Evolutionary conservation across 257 asterid species (phyloP).

Genomic region (Solanum verrucosum): DNA sequence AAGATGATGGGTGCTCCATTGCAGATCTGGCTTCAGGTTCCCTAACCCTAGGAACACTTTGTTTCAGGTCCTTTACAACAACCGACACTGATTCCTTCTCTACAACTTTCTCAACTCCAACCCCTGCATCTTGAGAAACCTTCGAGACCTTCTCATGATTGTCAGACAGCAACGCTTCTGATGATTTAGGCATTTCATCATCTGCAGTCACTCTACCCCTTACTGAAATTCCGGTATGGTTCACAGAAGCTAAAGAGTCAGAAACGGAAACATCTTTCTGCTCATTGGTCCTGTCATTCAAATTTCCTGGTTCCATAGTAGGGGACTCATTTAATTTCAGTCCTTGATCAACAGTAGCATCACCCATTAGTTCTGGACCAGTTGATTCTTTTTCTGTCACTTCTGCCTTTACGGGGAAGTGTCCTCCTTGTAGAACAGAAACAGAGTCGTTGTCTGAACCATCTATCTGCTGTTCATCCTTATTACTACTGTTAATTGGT

Average conservation of each 20-base stretch:
- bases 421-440: neutral
- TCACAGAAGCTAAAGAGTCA: neutral
- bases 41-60: slow-evolving; percentile 7
- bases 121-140: slow-evolving; percentile 17
- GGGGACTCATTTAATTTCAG: neutral
- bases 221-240: neutral
- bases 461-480: neutral
- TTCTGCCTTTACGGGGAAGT: neutral
- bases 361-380: neutral
- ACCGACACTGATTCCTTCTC: slow-evolving; percentile 22
- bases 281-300: neutral
- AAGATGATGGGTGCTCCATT: slow-evolving; percentile 24
- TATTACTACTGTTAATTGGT: neutral
- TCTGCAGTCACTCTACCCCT: slow-evolving; percentile 18
- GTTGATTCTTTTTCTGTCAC: neutral
- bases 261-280: neutral
- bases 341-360: neutral
- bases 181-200: neutral
- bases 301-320: neutral
- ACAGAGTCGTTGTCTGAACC: neutral
- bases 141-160: slow-evolving; percentile 17
- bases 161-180: neutral
- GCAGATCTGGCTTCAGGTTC: slow-evolving; percentile 26
- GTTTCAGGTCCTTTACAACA: slow-evolving; percentile 18
- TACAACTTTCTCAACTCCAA: slow-evolving; percentile 15